phyloP scores from a whole-genome alignment of 2,329 filamentous ascomycete species.

The Metarhizium anisopliae region DNA sequence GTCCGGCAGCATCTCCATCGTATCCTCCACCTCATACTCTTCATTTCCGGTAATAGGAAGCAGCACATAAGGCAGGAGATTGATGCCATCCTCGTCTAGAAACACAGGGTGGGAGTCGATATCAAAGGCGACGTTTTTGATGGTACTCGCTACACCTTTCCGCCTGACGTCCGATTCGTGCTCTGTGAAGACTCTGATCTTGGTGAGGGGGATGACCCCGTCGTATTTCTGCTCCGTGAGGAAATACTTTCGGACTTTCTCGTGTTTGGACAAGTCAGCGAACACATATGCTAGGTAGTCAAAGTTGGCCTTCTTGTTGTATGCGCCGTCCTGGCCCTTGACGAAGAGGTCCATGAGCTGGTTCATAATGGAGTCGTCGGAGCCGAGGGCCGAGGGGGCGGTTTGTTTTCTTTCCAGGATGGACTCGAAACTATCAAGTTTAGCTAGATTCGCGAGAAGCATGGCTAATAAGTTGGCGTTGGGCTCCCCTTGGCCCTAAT shows the following conservation, averaged over 20 bases:
- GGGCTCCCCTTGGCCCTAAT: constrained; percentile 60
- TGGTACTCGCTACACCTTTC: constrained; percentile 89
- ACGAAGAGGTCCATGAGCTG: constrained; percentile 95
- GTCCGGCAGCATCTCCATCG: constrained; percentile 77
- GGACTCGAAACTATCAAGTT: constrained; percentile 63
- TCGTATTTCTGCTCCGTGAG: constrained; percentile 68
- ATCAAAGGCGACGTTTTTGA: constrained; percentile 91
- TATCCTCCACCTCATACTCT: constrained; percentile 82
- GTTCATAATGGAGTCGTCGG: constrained; percentile 68
- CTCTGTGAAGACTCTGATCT: constrained; percentile 90
- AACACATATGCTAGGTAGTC: constrained; percentile 94
- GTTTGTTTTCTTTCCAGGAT: constrained; percentile 61
- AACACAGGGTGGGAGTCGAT: constrained; percentile 62
- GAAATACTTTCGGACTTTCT: constrained; percentile 67
- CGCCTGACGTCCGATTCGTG: constrained; percentile 75
- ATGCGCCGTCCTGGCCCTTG: constrained; percentile 71
- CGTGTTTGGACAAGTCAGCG: constrained; percentile 80
- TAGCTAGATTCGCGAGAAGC: constrained; percentile 86
- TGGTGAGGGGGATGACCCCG: constrained; percentile 76
- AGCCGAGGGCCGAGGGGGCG: constrained; percentile 60
- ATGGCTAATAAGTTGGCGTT: constrained; percentile 82
- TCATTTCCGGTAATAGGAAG: constrained; percentile 83
- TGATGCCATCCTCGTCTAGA: constrained; percentile 61
- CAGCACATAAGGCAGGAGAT: constrained; percentile 81
- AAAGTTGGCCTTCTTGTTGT: constrained; percentile 79